Percentiles rank a stretch among this genome's conserved stretches.
Evolutionary conservation across 306 rosid species (phyloP).

Genomic region (peach (Prunus persica)): DNA sequence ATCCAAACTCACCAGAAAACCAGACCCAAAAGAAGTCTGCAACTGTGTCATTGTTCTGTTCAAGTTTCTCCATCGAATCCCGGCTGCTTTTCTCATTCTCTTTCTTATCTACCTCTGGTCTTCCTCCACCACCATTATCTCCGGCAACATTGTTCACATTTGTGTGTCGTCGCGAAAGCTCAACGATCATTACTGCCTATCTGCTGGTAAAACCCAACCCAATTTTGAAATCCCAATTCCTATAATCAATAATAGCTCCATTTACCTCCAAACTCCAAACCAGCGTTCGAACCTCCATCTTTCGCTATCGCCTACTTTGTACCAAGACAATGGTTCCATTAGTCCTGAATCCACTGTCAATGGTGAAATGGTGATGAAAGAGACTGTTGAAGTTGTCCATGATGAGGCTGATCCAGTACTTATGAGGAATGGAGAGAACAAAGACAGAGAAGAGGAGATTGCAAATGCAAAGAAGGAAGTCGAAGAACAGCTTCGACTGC

Average conservation of each 20-base stretch:
- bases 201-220: slow-evolving; percentile 59
- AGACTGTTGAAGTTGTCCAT: background rate
- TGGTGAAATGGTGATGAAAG: slow-evolving; percentile 5
- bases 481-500: slow-evolving; percentile 48
- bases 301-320: background rate
- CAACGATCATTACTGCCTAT: slow-evolving; percentile 57
- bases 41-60: slow-evolving; percentile 10
- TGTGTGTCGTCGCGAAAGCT: slow-evolving; percentile 66
- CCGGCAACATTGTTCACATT: slow-evolving; percentile 64
- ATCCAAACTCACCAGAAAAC: slow-evolving; percentile 38
- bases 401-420: slow-evolving; percentile 15
- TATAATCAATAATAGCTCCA: slow-evolving; percentile 10
- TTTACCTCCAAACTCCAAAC: background rate
- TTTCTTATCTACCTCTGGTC: slow-evolving; percentile 61
- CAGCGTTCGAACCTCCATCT: background rate
- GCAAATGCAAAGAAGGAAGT: slow-evolving; percentile 45
- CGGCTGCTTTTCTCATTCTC: slow-evolving; percentile 39
- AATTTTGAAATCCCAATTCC: slow-evolving; percentile 46
- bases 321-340: background rate
- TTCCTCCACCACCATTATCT: slow-evolving; percentile 53
- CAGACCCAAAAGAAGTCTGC: slow-evolving; percentile 10
- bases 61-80: slow-evolving; percentile 38
- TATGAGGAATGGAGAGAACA: slow-evolving; percentile 11
- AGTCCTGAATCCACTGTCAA: background rate
- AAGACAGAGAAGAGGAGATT: slow-evolving; percentile 30